Conservation (phyloP, 306 rosid genomes). For the Medicago lupulina region DNA sequence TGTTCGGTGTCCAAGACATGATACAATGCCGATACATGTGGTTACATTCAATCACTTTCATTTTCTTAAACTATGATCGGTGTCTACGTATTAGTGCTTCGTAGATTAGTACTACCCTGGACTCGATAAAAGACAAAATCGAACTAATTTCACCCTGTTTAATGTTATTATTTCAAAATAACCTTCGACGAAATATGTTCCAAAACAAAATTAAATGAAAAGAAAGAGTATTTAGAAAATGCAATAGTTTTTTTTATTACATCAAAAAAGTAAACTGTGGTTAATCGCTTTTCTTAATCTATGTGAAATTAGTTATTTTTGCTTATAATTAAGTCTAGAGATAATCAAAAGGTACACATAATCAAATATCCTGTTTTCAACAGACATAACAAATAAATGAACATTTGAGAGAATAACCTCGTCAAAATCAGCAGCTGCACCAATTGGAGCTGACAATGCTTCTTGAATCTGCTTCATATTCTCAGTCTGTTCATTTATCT, state of each 20-base stretch:
- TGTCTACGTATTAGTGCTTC: not conserved
- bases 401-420: constrained; percentile 62
- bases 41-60: not conserved
- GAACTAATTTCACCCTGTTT: too few species aligned
- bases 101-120: not conserved
- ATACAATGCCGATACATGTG: not conserved
- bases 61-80: not conserved
- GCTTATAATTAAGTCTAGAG: too few species aligned
- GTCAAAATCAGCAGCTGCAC: constrained; percentile 90
- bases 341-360: constrained; percentile 10
- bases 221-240: too few species aligned
- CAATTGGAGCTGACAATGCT: constrained; percentile 90
- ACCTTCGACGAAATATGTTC: too few species aligned
- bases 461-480: constrained; percentile 99
- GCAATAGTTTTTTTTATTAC: too few species aligned
- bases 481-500: constrained; percentile 97
- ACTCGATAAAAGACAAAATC: too few species aligned
- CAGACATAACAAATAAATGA: constrained; percentile 22
- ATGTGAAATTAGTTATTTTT: too few species aligned
- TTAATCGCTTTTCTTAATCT: too few species aligned
- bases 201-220: too few species aligned
- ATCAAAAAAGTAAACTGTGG: too few species aligned
- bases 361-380: constrained; percentile 16
- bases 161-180: too few species aligned
- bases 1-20: too few species aligned